phyloP scores from a whole-genome alignment of 2,329 filamentous ascomycete species.

The Monilinia fructigena region DNA sequence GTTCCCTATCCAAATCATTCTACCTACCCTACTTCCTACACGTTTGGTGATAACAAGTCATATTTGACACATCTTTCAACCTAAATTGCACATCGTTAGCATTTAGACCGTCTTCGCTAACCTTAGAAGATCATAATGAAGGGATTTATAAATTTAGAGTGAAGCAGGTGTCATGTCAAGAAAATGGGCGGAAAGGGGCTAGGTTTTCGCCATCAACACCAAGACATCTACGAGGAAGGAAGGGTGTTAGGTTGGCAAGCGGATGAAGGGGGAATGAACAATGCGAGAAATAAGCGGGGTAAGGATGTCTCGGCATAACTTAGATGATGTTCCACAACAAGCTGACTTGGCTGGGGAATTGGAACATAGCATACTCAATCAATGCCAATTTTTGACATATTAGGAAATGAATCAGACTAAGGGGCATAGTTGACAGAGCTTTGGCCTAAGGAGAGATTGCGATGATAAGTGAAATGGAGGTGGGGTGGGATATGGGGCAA shows the following conservation, averaged over 20 bases:
- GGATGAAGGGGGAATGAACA: not conserved
- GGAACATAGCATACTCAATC: not conserved
- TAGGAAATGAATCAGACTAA: not conserved
- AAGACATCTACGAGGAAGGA: not conserved
- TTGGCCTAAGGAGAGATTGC: not conserved
- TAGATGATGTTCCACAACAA: not conserved
- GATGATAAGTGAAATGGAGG: not conserved
- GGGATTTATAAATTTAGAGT: not conserved
- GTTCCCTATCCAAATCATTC: constrained; percentile 2
- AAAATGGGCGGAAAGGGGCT: not conserved
- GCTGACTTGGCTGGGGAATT: not conserved
- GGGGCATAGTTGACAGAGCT: not conserved
- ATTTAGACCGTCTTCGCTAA: not conserved
- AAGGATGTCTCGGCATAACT: not conserved
- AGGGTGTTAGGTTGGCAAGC: not conserved
- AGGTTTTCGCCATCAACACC: not conserved
- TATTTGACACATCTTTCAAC: constrained; percentile 29
- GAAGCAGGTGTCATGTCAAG: not conserved
- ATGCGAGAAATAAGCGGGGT: not conserved
- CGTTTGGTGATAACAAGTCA: constrained; percentile 28
- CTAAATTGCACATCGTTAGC: constrained; percentile 13
- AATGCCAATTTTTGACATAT: not conserved
- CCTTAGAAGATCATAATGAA: not conserved
- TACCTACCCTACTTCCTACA: constrained; percentile 17
- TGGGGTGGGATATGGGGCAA: not conserved